A percentile compares a stretch with the other conserved stretches of the same genome.
Evolutionary conservation across 2,329 filamentous ascomycete genomes (phyloP).

Genomic region (Penicillium psychrosexuale): DNA sequence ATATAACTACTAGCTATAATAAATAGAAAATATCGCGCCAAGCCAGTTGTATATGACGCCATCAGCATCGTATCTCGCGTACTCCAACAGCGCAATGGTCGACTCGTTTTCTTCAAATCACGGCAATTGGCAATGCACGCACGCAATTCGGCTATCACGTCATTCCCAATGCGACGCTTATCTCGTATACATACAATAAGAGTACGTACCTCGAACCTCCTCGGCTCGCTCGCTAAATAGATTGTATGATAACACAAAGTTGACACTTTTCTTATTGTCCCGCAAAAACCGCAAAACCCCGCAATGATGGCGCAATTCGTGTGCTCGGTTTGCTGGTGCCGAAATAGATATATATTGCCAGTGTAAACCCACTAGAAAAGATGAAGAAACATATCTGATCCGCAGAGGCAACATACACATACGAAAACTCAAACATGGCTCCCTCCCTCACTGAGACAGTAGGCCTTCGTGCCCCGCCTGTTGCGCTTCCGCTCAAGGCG

Average conservation of each 20-base stretch:
- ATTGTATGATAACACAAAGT: background rate
- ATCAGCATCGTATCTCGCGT: background rate
- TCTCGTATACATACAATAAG: background rate
- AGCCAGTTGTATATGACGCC: background rate
- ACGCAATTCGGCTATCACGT: conserved; percentile 7
- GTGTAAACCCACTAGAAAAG: background rate
- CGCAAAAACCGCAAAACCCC: conserved; percentile 12
- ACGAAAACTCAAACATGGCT: conserved; percentile 27
- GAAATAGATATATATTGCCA: conserved; percentile 11
- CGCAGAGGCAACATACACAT: background rate
- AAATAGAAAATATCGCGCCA: background rate
- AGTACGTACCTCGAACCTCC: background rate
- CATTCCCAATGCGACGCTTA: background rate
- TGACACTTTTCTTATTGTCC: background rate
- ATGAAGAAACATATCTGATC: background rate
- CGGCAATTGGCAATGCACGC: background rate
- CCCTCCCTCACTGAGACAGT: conserved; percentile 34
- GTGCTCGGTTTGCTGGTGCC: conserved; percentile 4
- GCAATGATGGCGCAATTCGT: conserved; percentile 17
- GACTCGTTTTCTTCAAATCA: background rate
- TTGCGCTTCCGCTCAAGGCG: conserved; percentile 25
- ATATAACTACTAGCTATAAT: no score
- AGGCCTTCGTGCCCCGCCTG: conserved; percentile 26
- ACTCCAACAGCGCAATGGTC: background rate
- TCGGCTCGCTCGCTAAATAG: background rate